A percentile compares a stretch with the other conserved stretches of the same genome.
Evolutionary conservation across 2,329 filamentous ascomycete genomes (phyloP).

Genomic region (Ophiosphaerella narmari): DNA sequence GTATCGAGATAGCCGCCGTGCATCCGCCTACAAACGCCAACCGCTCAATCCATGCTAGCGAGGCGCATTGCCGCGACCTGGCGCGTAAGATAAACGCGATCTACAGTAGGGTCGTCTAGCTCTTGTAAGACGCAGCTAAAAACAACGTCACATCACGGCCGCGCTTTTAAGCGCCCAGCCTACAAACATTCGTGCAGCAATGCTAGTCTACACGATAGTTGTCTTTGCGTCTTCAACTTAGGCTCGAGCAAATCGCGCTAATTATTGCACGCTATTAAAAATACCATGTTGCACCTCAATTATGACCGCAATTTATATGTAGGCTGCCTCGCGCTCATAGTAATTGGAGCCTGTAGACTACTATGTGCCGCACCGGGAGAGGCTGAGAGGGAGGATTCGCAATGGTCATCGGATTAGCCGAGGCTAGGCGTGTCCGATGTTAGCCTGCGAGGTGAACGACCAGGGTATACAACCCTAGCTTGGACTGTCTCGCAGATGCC

Average conservation of each 20-base stretch:
- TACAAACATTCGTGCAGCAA: too few species aligned
- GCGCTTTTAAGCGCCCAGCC: too few species aligned
- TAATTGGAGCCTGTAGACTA: too few species aligned
- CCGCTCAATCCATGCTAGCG: slow-evolving; percentile 14
- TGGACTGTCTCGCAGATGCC: too few species aligned
- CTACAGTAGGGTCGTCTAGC: slow-evolving; percentile 14
- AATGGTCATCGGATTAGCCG: background rate
- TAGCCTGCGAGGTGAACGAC: slow-evolving; percentile 1
- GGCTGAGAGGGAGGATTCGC: background rate
- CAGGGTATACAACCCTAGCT: background rate
- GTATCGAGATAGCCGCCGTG: slow-evolving; percentile 11
- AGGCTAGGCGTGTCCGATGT: background rate
- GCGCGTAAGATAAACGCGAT: slow-evolving; percentile 16
- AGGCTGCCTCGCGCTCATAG: too few species aligned
- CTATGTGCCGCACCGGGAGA: background rate
- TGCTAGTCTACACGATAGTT: too few species aligned
- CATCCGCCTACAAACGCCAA: slow-evolving; percentile 12
- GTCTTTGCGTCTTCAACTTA: too few species aligned
- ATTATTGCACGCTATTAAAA: too few species aligned
- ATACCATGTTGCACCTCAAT: too few species aligned
- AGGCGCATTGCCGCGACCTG: slow-evolving; percentile 10
- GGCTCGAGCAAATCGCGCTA: too few species aligned
- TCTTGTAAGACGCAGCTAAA: slow-evolving; percentile 20
- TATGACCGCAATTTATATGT: too few species aligned
- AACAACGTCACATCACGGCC: slow-evolving; percentile 12